These are phyloP conservation scores for Paxillus rubicundulus DNA, from an alignment of 768 basidiomycete genomes.

Conservation along the genomic window DNA sequence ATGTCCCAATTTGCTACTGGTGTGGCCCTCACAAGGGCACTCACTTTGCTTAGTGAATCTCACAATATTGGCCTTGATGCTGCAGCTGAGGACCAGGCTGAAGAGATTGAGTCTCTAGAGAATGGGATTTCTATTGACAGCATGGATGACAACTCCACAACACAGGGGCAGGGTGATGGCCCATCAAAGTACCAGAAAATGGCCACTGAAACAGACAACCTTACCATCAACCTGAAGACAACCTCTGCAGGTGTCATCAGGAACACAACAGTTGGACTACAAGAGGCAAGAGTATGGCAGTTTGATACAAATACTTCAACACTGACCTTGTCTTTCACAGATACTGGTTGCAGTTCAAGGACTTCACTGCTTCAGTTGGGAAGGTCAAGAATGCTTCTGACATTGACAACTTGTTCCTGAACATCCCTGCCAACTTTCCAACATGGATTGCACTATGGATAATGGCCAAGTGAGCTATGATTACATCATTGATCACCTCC, in stretches of 20 bases:
- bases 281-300: conserved; percentile 15
- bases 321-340: neutral
- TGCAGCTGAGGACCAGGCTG: neutral
- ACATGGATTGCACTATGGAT: conserved; percentile 29
- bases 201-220: neutral
- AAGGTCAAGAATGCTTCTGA: conserved; percentile 13
- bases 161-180: neutral
- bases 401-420: conserved; percentile 8
- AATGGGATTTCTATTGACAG: conserved; percentile 6
- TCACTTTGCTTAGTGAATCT: neutral
- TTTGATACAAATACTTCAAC: no score
- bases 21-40: neutral
- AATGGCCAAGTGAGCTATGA: conserved; percentile 18
- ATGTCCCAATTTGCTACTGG: no score
- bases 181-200: neutral
- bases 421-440: conserved; percentile 18
- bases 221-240: conserved; percentile 6
- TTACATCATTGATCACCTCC: neutral
- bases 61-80: neutral
- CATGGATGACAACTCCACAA: neutral
- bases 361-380: conserved; percentile 11
- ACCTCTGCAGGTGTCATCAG: conserved; percentile 31
- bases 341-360: conserved; percentile 15
- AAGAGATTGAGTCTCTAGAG: conserved; percentile 1
- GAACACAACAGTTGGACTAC: conserved; percentile 31